A percentile compares a stretch with the other conserved stretches of the same genome.
phyloP scores from a whole-genome alignment of 1,284 basidiomycete genomes.

The Ustilago cynodontis region DNA sequence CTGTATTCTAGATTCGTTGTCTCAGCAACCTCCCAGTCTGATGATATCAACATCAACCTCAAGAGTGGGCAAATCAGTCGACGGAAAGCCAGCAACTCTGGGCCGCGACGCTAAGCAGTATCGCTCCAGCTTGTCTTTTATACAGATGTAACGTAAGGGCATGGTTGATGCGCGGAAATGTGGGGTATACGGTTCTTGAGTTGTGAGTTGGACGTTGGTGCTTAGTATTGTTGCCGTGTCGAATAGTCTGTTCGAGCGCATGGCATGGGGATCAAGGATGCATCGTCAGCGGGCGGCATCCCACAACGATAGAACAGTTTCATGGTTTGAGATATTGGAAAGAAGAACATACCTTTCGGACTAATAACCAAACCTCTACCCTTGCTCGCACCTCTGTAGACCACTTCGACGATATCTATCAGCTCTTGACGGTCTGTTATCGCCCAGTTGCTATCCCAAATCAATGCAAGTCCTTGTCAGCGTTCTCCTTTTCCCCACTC shows the following conservation, averaged over 20 bases:
- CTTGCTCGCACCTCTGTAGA: constrained; percentile 96
- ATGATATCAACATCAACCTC: too few species aligned
- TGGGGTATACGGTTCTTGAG: constrained; percentile 20
- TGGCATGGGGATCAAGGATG: background rate
- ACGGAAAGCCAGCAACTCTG: too few species aligned
- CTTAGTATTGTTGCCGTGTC: constrained; percentile 59
- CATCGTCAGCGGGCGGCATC: background rate
- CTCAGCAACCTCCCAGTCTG: too few species aligned
- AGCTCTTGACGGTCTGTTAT: constrained; percentile 72
- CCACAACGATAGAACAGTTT: too few species aligned
- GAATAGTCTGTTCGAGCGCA: constrained; percentile 53
- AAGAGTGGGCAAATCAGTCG: too few species aligned
- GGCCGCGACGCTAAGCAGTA: too few species aligned
- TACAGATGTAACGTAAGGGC: too few species aligned
- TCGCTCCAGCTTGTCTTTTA: too few species aligned
- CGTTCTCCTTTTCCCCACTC: background rate
- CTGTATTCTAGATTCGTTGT: too few species aligned
- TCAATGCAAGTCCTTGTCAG: background rate
- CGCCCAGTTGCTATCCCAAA: constrained; percentile 60
- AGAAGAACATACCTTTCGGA: constrained; percentile 80
- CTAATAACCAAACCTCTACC: constrained; percentile 97
- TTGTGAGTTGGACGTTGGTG: background rate
- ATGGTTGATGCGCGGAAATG: too few species aligned
- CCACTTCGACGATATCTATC: constrained; percentile 98
- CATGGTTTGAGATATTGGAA: background rate